Base-by-base conservation (phyloP, 148 eudicot species). In the Rhododendron simsii region DNA sequence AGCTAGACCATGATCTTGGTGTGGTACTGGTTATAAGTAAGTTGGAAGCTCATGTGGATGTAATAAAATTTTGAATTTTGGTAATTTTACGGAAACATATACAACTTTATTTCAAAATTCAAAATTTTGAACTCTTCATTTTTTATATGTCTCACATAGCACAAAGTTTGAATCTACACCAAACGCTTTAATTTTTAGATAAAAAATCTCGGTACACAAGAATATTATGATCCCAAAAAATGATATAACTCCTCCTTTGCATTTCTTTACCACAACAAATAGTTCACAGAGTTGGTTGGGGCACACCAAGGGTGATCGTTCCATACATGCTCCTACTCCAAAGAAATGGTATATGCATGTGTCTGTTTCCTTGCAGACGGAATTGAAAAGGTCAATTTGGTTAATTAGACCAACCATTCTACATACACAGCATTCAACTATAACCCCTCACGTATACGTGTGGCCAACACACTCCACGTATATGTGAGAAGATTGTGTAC, bases 1-100 rank as follows among this genome's bases (percentile, higher is more conserved):
- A 87, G 88, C 37, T 84, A 26, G 53, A 65, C 55, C 88, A 87
- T 67, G 76, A 45, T 67, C 86, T 77, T 87, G 85, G 33, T 41
- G 26, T 41, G 85, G 16, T 75, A 37, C 8, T 35, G 44, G 44
- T 74, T 74, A 35, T 74, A 30, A 74, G 4, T 74, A 75, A 37
- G 16, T 39, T 39, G 26, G 79, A 20, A 75, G 79, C 11, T 39
- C 8, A 35, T 75, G 39, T 39, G 48, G 26, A 75, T 75, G 79
- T 16, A 12, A 28, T 26, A 74, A 39, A 69, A 11, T 35, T 55
- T 55, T 55, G 59, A 35, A 74, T 33, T 74, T 35, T 33, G 45
- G 44, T 63, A 63, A 23, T 7, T 63, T 23, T 63, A 23, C 4
- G 1, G 30, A 3, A 63, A 63, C 3, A 12, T 2, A 2, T 2